phyloP scores from a whole-genome alignment of 2,329 filamentous ascomycete species.

The Fusarium sp. region DNA sequence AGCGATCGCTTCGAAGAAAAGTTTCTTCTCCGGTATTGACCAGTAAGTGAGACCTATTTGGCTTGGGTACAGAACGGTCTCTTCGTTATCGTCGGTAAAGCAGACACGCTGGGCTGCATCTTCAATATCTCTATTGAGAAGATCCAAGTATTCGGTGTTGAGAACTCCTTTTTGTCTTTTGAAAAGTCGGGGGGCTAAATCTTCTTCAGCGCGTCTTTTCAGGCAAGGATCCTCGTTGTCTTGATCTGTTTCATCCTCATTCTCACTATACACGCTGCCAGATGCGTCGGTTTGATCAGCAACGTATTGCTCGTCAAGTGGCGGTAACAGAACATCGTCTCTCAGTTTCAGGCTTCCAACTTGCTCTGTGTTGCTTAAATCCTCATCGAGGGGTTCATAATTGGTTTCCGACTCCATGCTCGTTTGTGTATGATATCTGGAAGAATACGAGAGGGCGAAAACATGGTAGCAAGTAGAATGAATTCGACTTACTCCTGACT shows the following conservation, averaged over 20 bases:
- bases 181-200: conserved; percentile 49
- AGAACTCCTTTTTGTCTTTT: conserved; percentile 60
- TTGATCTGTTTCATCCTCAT: conserved; percentile 17
- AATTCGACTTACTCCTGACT: conserved; percentile 8
- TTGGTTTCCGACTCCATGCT: conserved; percentile 50
- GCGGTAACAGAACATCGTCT: neutral
- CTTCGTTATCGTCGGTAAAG: conserved; percentile 45
- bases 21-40: conserved; percentile 76
- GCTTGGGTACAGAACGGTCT: conserved; percentile 50
- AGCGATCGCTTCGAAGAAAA: conserved; percentile 74
- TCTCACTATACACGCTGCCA: conserved; percentile 28
- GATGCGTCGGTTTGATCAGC: conserved; percentile 18
- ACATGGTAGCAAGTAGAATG: conserved; percentile 46
- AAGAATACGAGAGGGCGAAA: conserved; percentile 35
- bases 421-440: conserved; percentile 36
- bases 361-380: conserved; percentile 12
- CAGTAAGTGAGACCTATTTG: conserved; percentile 79
- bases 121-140: conserved; percentile 69
- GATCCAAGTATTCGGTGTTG: conserved; percentile 60
- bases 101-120: conserved; percentile 59
- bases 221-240: conserved; percentile 34
- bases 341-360: conserved; percentile 24
- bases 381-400: conserved; percentile 29
- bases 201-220: conserved; percentile 48
- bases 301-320: conserved; percentile 1